Evolutionary conservation across 441 rosid genomes (phyloP).

Genomic region (Gossypium davidsonii): DNA sequence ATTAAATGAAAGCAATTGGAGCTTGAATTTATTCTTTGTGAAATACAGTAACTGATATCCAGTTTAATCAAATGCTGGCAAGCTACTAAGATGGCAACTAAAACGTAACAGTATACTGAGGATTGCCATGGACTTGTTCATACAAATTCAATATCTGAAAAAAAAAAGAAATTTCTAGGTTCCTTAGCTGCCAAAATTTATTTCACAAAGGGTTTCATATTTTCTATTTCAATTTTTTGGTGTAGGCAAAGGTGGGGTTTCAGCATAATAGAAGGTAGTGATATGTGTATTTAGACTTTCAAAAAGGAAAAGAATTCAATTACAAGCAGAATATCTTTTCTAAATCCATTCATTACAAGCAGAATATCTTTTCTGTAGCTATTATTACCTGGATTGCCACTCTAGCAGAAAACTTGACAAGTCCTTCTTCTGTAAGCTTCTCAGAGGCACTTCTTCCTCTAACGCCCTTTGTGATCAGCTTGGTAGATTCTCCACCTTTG

Average conservation of each 20-base stretch:
- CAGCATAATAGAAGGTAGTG: background rate
- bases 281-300: background rate
- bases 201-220: background rate
- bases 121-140: background rate
- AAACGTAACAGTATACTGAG: background rate
- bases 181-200: background rate
- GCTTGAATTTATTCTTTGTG: background rate
- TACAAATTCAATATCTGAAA: background rate
- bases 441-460: conserved; percentile 74
- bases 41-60: background rate
- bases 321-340: background rate
- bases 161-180: background rate
- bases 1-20: background rate
- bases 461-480: conserved; percentile 66
- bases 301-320: background rate
- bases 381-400: conserved; percentile 73
- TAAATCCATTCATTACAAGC: conserved; percentile 5
- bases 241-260: background rate
- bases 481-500: conserved; percentile 77
- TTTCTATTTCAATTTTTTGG: background rate
- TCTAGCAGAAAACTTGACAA: conserved; percentile 54
- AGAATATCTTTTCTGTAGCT: conserved; percentile 4
- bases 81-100: background rate
- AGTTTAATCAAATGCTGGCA: background rate
- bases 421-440: conserved; percentile 87